A percentile compares a stretch with the other conserved stretches of the same genome.
These are phyloP conservation scores for Fusarium nurragi DNA, from an alignment of 2,329 filamentous ascomycete genomes.

Conservation along the genomic window DNA sequence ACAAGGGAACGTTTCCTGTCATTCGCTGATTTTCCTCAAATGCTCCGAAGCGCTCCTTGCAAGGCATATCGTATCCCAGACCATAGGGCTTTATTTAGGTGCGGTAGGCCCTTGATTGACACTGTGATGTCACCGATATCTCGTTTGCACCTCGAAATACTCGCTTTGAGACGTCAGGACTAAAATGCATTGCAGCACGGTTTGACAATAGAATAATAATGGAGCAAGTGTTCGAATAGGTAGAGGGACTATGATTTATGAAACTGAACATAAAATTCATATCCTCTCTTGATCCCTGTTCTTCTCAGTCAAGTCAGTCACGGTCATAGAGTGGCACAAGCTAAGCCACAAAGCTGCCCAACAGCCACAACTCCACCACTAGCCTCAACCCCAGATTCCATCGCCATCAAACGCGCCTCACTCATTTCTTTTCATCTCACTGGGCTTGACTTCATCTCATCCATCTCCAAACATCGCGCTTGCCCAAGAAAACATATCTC, in stretches of 20 bases:
- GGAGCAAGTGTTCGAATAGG: background rate
- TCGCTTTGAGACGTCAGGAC: background rate
- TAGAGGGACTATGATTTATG: background rate
- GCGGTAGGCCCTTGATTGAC: background rate
- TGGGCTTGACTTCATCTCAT: constrained; percentile 7
- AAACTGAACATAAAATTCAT: background rate
- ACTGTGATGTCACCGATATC: constrained; percentile 21
- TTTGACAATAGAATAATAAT: background rate
- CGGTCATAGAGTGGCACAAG: background rate
- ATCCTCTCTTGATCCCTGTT: background rate
- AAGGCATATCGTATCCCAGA: constrained; percentile 21
- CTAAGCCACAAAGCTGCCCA: constrained; percentile 26
- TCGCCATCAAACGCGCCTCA: constrained; percentile 26
- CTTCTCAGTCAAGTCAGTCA: background rate
- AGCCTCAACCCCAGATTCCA: constrained; percentile 42
- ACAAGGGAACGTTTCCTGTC: background rate
- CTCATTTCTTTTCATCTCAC: constrained; percentile 32
- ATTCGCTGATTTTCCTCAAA: constrained; percentile 15
- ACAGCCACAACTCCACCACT: constrained; percentile 31
- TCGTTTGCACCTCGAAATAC: background rate
- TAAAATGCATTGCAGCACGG: background rate
- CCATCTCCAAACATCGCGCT: constrained; percentile 6
- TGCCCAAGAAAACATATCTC: background rate
- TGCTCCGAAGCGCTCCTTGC: constrained; percentile 12
- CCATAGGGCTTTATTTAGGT: constrained; percentile 8